Evolutionary conservation across 495 filamentous ascomycete genomes (phyloP).

Genomic region (Hypoxylon fragiforme): DNA sequence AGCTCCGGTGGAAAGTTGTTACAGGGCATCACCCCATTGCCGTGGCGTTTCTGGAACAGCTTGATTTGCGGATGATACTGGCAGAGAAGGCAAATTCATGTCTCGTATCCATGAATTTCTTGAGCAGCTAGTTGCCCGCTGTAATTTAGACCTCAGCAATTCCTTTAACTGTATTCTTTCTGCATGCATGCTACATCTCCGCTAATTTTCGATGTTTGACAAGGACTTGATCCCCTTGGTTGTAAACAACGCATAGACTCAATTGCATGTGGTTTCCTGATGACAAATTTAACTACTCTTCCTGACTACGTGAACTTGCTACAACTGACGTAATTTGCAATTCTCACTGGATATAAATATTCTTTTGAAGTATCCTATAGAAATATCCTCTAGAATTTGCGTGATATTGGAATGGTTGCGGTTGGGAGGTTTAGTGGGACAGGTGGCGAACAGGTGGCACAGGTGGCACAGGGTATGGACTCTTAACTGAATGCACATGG

Average conservation of each 20-base stretch:
- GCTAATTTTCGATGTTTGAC: slow-evolving; percentile 39
- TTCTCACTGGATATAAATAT: too few species aligned
- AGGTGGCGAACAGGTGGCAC: slow-evolving; percentile 26
- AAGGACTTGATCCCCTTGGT: slow-evolving; percentile 36
- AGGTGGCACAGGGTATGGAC: too few species aligned
- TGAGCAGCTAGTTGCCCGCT: slow-evolving; percentile 49
- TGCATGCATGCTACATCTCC: slow-evolving; percentile 45
- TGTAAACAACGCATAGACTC: slow-evolving; percentile 52
- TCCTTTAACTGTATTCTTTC: slow-evolving; percentile 58
- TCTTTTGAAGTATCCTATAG: too few species aligned
- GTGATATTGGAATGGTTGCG: slow-evolving; percentile 2
- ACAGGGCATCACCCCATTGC: slow-evolving; percentile 48
- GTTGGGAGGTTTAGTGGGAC: too few species aligned
- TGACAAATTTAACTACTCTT: slow-evolving; percentile 7
- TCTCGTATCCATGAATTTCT: slow-evolving; percentile 24
- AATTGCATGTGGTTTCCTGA: slow-evolving; percentile 37
- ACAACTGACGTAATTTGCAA: too few species aligned
- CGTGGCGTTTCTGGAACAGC: slow-evolving; percentile 50
- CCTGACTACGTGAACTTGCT: too few species aligned
- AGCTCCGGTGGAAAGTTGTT: slow-evolving; percentile 43
- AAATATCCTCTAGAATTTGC: too few species aligned
- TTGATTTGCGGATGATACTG: slow-evolving; percentile 41
- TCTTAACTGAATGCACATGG: neutral
- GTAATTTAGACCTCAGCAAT: slow-evolving; percentile 66
- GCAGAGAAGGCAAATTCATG: slow-evolving; percentile 31